Percentiles rank a stretch among this genome's conserved stretches.
These are phyloP conservation scores for Radiomyces spectabilis DNA, from an alignment of 192 early-diverging fungal species.

Conservation along the genomic window DNA sequence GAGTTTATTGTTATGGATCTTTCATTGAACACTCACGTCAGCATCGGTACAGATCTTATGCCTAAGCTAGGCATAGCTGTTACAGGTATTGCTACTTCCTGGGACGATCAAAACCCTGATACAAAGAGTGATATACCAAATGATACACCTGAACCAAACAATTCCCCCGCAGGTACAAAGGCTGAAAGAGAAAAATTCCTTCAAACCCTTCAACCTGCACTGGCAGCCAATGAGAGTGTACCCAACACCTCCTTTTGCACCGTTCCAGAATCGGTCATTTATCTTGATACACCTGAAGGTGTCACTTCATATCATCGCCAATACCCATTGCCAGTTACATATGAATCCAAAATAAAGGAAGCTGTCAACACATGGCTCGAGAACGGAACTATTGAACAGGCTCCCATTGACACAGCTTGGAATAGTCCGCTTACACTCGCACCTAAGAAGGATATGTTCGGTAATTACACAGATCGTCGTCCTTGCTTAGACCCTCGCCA, in stretches of 20 bases:
- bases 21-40: too few species aligned
- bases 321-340: neutral
- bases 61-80: too few species aligned
- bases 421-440: constrained; percentile 10
- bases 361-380: neutral
- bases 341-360: neutral
- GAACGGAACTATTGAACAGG: neutral
- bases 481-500: constrained; percentile 18
- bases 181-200: too few species aligned
- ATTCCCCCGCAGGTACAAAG: too few species aligned
- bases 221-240: too few species aligned
- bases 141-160: too few species aligned
- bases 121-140: too few species aligned
- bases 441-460: constrained; percentile 13
- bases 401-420: neutral
- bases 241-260: neutral
- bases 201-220: too few species aligned
- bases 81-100: too few species aligned
- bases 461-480: constrained; percentile 9
- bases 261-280: neutral
- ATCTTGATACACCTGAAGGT: neutral
- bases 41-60: too few species aligned
- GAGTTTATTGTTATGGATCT: too few species aligned
- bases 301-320: neutral
- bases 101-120: too few species aligned